phyloP scores from a whole-genome alignment of 1,284 basidiomycete species.

The Flammula alnicola region DNA sequence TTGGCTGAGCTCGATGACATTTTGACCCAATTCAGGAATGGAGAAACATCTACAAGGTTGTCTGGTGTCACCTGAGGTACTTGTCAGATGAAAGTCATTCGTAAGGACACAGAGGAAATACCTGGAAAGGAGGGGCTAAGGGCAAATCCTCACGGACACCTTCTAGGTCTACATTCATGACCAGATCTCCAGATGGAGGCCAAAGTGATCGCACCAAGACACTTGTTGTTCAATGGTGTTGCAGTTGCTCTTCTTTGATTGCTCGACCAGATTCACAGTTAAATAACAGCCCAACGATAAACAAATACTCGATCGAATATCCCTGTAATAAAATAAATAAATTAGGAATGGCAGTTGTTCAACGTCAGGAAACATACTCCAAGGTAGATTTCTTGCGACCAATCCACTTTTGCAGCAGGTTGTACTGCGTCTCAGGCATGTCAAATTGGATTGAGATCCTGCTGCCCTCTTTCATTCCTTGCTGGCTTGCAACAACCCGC shows the following conservation, averaged over 20 bases:
- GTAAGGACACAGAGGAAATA: conserved; percentile 22
- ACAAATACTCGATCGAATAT: conserved; percentile 33
- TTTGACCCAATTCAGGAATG: conserved; percentile 39
- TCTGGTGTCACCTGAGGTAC: conserved; percentile 39
- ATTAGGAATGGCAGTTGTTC: neutral
- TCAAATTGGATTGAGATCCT: conserved; percentile 30
- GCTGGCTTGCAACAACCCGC: conserved; percentile 25
- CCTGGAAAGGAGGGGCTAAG: conserved; percentile 43
- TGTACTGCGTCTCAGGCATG: conserved; percentile 29
- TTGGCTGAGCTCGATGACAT: conserved; percentile 40
- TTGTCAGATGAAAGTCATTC: conserved; percentile 6
- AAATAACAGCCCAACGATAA: conserved; percentile 42
- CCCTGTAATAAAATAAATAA: conserved; percentile 20
- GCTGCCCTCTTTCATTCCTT: conserved; percentile 22
- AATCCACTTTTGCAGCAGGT: conserved; percentile 30
- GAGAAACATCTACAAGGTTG: conserved; percentile 46
- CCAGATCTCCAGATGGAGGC: conserved; percentile 34
- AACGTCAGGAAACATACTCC: neutral
- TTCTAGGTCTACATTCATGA: conserved; percentile 33
- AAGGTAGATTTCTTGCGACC: conserved; percentile 16
- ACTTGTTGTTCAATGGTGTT: conserved; percentile 26
- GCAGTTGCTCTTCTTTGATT: conserved; percentile 14
- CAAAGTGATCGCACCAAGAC: conserved; percentile 31
- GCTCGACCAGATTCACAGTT: conserved; percentile 22
- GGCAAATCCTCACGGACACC: conserved; percentile 28